Percentiles rank a stretch among this genome's conserved stretches.
phyloP scores from a whole-genome alignment of 208 protist species.

The Lotmaria passim region DNA sequence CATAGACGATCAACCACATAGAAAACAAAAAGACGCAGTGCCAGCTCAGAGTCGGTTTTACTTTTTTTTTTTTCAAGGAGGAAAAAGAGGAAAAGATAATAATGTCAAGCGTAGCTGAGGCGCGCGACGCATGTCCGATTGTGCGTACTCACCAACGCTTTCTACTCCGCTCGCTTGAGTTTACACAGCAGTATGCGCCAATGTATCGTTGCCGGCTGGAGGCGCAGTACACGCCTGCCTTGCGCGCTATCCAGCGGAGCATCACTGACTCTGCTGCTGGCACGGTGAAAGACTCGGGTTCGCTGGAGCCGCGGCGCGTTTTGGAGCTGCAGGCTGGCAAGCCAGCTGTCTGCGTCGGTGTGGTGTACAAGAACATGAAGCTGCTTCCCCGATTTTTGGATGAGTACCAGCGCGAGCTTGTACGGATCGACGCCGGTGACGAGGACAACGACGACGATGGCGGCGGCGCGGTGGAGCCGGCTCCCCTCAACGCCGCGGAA shows the following conservation, averaged over 20 bases:
- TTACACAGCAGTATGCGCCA: conserved; percentile 84
- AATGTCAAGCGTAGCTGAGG: conserved; percentile 26
- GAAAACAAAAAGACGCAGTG: background rate
- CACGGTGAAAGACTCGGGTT: background rate
- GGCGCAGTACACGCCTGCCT: conserved; percentile 44
- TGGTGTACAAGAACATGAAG: conserved; percentile 92
- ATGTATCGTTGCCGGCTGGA: conserved; percentile 84
- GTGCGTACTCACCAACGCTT: conserved; percentile 81
- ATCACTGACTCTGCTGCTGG: conserved; percentile 8
- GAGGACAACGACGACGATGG: conserved; percentile 65
- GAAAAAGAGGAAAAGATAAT: background rate
- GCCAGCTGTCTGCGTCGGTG: conserved; percentile 71
- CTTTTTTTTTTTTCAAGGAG: background rate
- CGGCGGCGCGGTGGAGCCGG: conserved; percentile 15
- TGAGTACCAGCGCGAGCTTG: conserved; percentile 88
- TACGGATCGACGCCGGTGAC: conserved; percentile 82
- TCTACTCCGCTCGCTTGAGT: conserved; percentile 72
- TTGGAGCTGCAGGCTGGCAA: conserved; percentile 70
- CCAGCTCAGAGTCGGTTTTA: background rate
- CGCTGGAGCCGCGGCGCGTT: conserved; percentile 39
- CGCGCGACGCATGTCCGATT: conserved; percentile 64
- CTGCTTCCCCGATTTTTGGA: conserved; percentile 84
- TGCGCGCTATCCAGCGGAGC: conserved; percentile 44
- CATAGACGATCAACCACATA: conserved; percentile 9
- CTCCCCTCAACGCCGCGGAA: conserved; percentile 20